Evolutionary conservation across 768 basidiomycete genomes (phyloP).

Genomic region (Leccinum truebloodii): DNA sequence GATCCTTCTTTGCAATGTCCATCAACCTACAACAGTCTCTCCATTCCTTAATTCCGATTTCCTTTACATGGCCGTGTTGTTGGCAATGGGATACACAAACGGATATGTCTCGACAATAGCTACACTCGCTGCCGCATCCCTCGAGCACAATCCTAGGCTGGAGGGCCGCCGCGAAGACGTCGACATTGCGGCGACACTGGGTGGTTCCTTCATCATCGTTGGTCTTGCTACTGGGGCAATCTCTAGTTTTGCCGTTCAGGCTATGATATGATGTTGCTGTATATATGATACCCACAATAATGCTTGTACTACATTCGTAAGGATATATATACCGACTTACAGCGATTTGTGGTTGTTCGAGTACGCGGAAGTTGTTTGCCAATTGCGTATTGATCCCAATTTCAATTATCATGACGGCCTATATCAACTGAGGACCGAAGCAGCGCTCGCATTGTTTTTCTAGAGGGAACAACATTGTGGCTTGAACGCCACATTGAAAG

Average conservation of each 20-base stretch:
- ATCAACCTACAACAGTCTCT: constrained; percentile 39
- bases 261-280: constrained; percentile 50
- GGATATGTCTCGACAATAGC: constrained; percentile 78
- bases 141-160: constrained; percentile 75
- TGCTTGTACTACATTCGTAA: neutral
- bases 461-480: no score
- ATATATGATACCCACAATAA: neutral
- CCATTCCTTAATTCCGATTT: constrained; percentile 72
- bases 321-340: neutral
- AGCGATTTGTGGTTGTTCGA: neutral
- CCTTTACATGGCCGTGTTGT: constrained; percentile 71
- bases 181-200: constrained; percentile 84
- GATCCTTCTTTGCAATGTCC: constrained; percentile 87
- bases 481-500: no score
- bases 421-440: no score
- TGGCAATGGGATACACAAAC: constrained; percentile 75
- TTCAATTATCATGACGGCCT: no score
- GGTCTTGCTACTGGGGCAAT: constrained; percentile 78
- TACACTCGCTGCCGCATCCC: constrained; percentile 82
- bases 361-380: no score
- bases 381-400: neutral
- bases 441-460: no score
- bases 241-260: constrained; percentile 78
- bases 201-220: constrained; percentile 75
- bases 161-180: constrained; percentile 74